A percentile compares a stretch with the other conserved stretches of the same genome.
Evolutionary conservation across 2,329 filamentous ascomycete species (phyloP).

Genomic region (Clathrospora elynae): DNA sequence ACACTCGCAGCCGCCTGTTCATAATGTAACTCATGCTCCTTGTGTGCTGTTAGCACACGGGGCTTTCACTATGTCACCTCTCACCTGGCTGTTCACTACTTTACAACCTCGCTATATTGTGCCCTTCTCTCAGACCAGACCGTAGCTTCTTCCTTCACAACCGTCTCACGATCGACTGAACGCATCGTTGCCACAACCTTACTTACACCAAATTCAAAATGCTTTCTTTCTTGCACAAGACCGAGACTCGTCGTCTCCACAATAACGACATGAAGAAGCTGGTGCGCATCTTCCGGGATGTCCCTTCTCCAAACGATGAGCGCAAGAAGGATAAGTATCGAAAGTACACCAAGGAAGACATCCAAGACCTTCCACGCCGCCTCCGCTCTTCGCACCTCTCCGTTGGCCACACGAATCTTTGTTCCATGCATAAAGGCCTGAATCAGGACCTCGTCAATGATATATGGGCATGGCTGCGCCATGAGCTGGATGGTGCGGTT

Average conservation of each 20-base stretch:
- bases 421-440: constrained; percentile 32
- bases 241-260: constrained; percentile 24
- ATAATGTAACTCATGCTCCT: not conserved
- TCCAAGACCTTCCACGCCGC: constrained; percentile 29
- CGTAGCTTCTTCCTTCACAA: constrained; percentile 1
- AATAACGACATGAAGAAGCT: constrained; percentile 34
- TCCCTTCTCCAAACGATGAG: constrained; percentile 7
- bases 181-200: not conserved
- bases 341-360: constrained; percentile 16
- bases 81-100: not conserved
- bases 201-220: constrained; percentile 7
- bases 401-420: constrained; percentile 22
- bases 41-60: not conserved
- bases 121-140: constrained; percentile 3
- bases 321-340: constrained; percentile 10
- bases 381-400: constrained; percentile 27
- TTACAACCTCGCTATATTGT: constrained; percentile 2
- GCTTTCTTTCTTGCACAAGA: constrained; percentile 13
- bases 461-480: constrained; percentile 29
- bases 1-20: not conserved
- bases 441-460: constrained; percentile 25
- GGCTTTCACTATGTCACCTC: constrained; percentile 10
- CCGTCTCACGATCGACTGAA: not conserved
- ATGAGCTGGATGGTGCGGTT: constrained; percentile 31
- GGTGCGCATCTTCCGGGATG: constrained; percentile 23